Conservation (phyloP, 2,329 filamentous ascomycete genomes). For the Tricladium varicosporioides region DNA sequence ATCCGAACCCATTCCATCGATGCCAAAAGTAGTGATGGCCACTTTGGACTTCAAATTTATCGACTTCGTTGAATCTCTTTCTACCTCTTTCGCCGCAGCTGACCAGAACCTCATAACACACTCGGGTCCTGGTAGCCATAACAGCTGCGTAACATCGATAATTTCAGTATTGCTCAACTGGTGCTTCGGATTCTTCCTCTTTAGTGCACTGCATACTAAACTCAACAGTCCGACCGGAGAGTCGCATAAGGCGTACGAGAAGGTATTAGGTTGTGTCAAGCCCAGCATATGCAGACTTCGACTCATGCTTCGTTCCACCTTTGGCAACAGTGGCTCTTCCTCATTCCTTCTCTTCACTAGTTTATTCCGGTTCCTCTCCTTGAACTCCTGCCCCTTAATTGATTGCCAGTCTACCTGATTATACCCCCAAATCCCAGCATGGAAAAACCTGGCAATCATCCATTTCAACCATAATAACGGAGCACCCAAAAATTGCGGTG, state of each 20-base stretch:
- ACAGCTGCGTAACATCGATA: conserved; percentile 58
- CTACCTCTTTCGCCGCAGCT: conserved; percentile 21
- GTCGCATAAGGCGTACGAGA: conserved; percentile 60
- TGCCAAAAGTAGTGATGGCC: conserved; percentile 26
- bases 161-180: conserved; percentile 51
- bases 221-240: conserved; percentile 58
- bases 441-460: conserved; percentile 49
- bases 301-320: conserved; percentile 8
- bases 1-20: conserved; percentile 10
- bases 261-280: conserved; percentile 37
- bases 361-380: not conserved
- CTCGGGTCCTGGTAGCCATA: conserved; percentile 67
- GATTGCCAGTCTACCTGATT: conserved; percentile 48
- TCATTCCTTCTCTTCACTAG: not conserved
- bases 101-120: conserved; percentile 57
- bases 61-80: conserved; percentile 7
- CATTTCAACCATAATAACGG: conserved; percentile 54
- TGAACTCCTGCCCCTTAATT: conserved; percentile 26
- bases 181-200: conserved; percentile 39
- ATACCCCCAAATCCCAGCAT: conserved; percentile 55
- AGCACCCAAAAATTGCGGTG: conserved; percentile 45
- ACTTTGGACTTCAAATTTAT: conserved; percentile 13
- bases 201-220: conserved; percentile 49
- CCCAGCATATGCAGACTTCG: conserved; percentile 16
- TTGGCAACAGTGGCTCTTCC: conserved; percentile 6